phyloP scores from a whole-genome alignment of 2,329 filamentous ascomycete genomes.

The Alternaria sp. region DNA sequence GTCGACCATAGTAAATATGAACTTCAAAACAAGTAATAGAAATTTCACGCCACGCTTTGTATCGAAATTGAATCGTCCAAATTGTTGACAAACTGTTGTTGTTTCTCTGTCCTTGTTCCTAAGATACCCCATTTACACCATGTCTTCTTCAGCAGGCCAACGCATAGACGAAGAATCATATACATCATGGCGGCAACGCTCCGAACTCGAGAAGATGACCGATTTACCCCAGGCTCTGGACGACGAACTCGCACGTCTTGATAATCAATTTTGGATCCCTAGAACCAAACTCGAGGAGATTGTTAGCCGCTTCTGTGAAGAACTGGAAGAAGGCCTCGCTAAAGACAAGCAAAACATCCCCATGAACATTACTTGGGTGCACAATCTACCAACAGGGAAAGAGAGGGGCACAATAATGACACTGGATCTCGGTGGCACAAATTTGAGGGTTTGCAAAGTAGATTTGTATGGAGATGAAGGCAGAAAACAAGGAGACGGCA shows the following conservation, averaged over 20 bases:
- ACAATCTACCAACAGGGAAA: constrained; percentile 84
- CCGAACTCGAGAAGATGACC: constrained; percentile 28
- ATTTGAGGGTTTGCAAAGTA: constrained; percentile 93
- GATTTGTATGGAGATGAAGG: constrained; percentile 86
- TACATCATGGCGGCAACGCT: constrained; percentile 30
- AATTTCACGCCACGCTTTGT: not conserved
- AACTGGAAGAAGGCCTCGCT: constrained; percentile 35
- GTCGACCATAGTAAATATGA: constrained; percentile 8
- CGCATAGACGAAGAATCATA: constrained; percentile 15
- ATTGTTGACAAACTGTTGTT: not conserved
- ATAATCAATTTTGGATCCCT: constrained; percentile 36
- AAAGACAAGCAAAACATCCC: constrained; percentile 57
- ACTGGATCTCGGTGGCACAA: constrained; percentile 95
- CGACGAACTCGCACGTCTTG: constrained; percentile 29
- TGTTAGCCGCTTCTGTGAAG: constrained; percentile 31
- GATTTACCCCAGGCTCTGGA: constrained; percentile 29
- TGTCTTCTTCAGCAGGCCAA: constrained; percentile 24
- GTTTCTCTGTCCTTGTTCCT: not conserved
- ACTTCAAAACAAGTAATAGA: not conserved
- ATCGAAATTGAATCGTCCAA: not conserved
- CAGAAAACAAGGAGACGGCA: constrained; percentile 70
- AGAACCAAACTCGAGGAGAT: constrained; percentile 32
- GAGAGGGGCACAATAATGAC: constrained; percentile 89
- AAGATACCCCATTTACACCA: constrained; percentile 1
- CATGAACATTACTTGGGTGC: constrained; percentile 98